phyloP scores from a whole-genome alignment of 192 early-diverging fungal species.

The Backusella macrospora region DNA sequence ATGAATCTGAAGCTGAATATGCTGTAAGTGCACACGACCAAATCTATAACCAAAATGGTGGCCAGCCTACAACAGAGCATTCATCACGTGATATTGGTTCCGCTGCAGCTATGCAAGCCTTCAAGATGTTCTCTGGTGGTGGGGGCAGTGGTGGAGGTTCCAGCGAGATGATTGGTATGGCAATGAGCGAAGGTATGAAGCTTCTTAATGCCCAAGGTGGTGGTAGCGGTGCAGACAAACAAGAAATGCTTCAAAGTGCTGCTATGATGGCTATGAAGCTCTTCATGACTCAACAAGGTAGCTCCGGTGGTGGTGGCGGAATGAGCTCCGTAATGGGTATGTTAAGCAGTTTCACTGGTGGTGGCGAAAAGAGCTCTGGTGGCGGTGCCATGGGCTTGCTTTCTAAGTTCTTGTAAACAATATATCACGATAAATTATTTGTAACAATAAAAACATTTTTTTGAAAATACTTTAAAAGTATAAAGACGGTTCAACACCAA shows the following conservation, averaged over 20 bases:
- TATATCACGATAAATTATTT: constrained; percentile 12
- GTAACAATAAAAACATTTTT: constrained; percentile 8
- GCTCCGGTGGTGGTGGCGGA: constrained; percentile 23
- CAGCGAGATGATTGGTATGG: constrained; percentile 38
- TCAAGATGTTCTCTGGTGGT: constrained; percentile 37
- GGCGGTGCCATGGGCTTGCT: constrained; percentile 34
- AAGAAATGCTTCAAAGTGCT: constrained; percentile 39
- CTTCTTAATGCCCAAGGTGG: constrained; percentile 30
- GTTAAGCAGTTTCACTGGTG: constrained; percentile 25
- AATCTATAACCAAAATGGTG: constrained; percentile 35
- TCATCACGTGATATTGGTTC: constrained; percentile 38
- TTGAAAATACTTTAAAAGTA: background rate
- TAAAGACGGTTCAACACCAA: background rate
- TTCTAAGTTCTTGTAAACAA: constrained; percentile 36
- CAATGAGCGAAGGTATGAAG: constrained; percentile 46
- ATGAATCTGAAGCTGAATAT: constrained; percentile 25
- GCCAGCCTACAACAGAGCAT: constrained; percentile 15
- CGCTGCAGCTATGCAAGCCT: constrained; percentile 45
- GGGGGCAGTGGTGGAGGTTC: constrained; percentile 22
- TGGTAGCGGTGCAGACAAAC: constrained; percentile 24
- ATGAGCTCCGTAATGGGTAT: constrained; percentile 38
- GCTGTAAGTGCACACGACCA: constrained; percentile 28
- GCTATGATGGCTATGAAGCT: constrained; percentile 44
- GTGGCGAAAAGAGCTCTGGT: background rate
- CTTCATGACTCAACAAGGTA: constrained; percentile 29